Evolutionary conservation across 2,329 filamentous ascomycete genomes (phyloP), one percentile per base, ranked within the genome.

Genomic region (Colletotrichum incanum): DNA sequence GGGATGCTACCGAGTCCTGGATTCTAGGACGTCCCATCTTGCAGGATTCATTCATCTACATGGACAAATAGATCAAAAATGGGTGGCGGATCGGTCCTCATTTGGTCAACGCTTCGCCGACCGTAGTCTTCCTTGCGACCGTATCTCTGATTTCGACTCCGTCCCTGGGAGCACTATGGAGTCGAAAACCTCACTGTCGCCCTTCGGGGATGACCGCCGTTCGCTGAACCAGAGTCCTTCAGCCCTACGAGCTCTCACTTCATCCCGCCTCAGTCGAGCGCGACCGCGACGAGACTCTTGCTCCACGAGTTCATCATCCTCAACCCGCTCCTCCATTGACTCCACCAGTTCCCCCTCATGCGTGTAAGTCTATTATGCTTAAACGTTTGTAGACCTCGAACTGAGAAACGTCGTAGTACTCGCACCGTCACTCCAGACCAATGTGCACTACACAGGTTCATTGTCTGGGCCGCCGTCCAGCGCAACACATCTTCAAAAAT

Each of bases 391-490:
- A 58, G 47, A 41, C 65, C 43, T 43, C n/a, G 34, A 28, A 55
- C 52, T 47, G 61, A 67, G 8, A n/a, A 47, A n/a, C 62, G 37
- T 56, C 47, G 39, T 74, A 88, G 87, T 55, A 83, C 82, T 74
- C 84, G 83, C 72, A 82, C 85, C 58, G 84, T 83, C 28, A 79
- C 82, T 14, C 81, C 80, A 39, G 84, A 88, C 71, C 86, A 88
- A 75, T 89, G 88, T 76, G 85, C 85, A 26, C 82, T 86, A 55
- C 84, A 89, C 75, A 82, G 85, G 69, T 90, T 90, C 79, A 85
- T 90, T 75, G 86, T 87, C 63, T 90, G 88, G 88, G 85, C 84
- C 43, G 88, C 88, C 56, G 82, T 89, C 74, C 86, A 87, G 77
- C 86, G 87, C 75, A 90, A 89, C 79, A 82, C 80, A 39, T 87